These are phyloP conservation scores for Mariannaea elegans DNA, from an alignment of 2,329 filamentous ascomycete species.

Conservation along the genomic window DNA sequence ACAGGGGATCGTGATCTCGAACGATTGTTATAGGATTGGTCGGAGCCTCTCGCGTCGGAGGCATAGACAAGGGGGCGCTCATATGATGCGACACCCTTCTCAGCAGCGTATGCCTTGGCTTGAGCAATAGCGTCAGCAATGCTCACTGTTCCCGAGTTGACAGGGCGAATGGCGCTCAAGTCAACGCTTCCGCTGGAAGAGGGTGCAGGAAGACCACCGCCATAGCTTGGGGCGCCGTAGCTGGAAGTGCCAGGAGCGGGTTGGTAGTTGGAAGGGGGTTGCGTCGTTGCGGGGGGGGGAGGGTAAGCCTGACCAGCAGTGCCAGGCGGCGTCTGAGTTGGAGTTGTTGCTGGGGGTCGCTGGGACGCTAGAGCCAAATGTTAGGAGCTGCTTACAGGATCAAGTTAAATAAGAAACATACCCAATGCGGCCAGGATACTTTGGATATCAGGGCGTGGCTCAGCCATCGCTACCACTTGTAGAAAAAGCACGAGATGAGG, in stretches of 20 bases:
- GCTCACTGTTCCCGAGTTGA: constrained; percentile 82
- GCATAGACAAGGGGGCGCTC: constrained; percentile 63
- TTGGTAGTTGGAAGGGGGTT: constrained; percentile 48
- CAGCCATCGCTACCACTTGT: constrained; percentile 33
- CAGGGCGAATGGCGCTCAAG: constrained; percentile 80
- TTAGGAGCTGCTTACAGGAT: constrained; percentile 28
- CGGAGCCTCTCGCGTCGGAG: constrained; percentile 45
- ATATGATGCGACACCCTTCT: constrained; percentile 75
- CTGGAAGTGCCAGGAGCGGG: constrained; percentile 42
- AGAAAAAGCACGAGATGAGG: constrained; percentile 17
- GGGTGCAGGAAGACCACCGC: constrained; percentile 67
- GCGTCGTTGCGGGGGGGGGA: constrained; percentile 48
- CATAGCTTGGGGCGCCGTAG: constrained; percentile 48
- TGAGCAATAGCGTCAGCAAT: constrained; percentile 87
- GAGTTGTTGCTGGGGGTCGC: constrained; percentile 52
- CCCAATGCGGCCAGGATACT: constrained; percentile 60
- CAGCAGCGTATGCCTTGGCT: constrained; percentile 81
- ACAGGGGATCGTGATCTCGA: constrained; percentile 80
- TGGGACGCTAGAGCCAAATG: constrained; percentile 51
- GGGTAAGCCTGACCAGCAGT: constrained; percentile 50
- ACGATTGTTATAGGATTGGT: constrained; percentile 64
- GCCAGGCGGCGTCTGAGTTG: constrained; percentile 53
- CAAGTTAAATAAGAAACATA: constrained; percentile 43
- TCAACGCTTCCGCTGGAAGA: constrained; percentile 80
- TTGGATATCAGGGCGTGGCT: constrained; percentile 44